Evolutionary conservation across 2,329 filamentous ascomycete species (phyloP), one percentile per base, ranked within the genome.

Genomic region (Cordyceps farinosa): DNA sequence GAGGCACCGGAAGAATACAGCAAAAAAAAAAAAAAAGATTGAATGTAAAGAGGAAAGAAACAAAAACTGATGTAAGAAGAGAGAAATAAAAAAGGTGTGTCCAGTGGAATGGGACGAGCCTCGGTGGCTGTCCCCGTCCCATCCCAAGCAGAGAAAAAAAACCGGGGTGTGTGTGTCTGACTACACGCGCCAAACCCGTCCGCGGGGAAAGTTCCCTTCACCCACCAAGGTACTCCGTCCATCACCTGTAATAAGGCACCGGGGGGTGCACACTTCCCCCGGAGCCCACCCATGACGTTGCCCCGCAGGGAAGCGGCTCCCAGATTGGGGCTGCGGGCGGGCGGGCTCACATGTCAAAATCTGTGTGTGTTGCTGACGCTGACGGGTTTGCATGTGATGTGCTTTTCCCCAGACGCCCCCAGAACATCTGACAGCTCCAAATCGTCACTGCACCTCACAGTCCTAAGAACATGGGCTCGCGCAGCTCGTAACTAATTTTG

Each of bases 391-490:
- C 38, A 40, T 40, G 38, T 40, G 38, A 40, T 40, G 3, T 40
- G 13, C 5, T 40, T 40, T 40, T 40, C 38, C 38, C 38, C 38
- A 40, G 38, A 40, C 38, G 38, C 38, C 38, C 22, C 22, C 22
- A 22, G 22, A 40, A 15, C 38, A 40, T 40, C 38, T 40, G 38
- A 66, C 67, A 70, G 70, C 66, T 66, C 67, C 65, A 70, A 60
- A 22, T 22, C 22, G 22, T 22, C 17, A 27, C 52, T 32, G 15
- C 40, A 32, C 22, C 22, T 22, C 22, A 22, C 22, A 22, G 22
- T 22, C 22, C 22, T 22, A 22, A 22, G 22, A 22, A 22, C 22
- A 22, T 22, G 22, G 22, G 22, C 22, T 22, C 22, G 22, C 22
- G 22, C 22, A 22, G 22, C 22, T 22, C 22, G 22, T 22, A 22